Base-by-base conservation (phyloP, 495 filamentous ascomycete species). In the Hypoxylon fragiforme region DNA sequence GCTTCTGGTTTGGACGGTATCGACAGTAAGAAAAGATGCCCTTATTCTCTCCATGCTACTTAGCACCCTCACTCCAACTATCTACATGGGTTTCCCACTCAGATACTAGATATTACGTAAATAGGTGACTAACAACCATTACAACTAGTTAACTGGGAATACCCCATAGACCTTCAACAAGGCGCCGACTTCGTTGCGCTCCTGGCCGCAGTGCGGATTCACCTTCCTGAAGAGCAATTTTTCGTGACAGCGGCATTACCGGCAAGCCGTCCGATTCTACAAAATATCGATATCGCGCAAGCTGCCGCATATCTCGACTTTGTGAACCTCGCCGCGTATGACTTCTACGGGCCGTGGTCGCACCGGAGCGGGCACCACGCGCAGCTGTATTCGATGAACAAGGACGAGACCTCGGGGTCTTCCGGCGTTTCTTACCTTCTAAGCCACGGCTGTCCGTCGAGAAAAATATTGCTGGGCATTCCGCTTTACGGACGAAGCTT, bases 401-500 rank as follows among this genome's bases (percentile, higher is more conserved):
- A 73, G 30, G 80, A 79, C 28, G 78, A 78, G 16, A 71, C 80
- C 9, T 92, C 88, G 6, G 85, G 82, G 15, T 77, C 86, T 19
- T 82, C 83, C 0, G 80, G 83, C 0, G 83, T 92, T 6, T 69
- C 75, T 8, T 90, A 90, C 57, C 71, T 91, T 15, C 66, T 84
- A 31, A 73, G 73, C 2, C 80, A 82, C 30, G 85, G 86, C 0
- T 87, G 95, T n/a, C 78, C 85, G 0, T 69, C 81, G 1, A 77
- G 78, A 45, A 94, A 94, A 66, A 84, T 95, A 22, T 77, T 95
- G 3, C 72, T 95, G 20, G 91, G 91, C 0, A 78, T 95, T 42
- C 91, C 91, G 0, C 80, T 84, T 0, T 95, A 89, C 63, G 91
- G 91, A 4, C 80, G 90, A 14, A 91, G 88, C 11, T 96, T 96